Percentiles rank a stretch among this genome's conserved stretches.
Evolutionary conservation across 352 stramenopile genomes (phyloP).

Genomic region (Globisporangium spinosum): DNA sequence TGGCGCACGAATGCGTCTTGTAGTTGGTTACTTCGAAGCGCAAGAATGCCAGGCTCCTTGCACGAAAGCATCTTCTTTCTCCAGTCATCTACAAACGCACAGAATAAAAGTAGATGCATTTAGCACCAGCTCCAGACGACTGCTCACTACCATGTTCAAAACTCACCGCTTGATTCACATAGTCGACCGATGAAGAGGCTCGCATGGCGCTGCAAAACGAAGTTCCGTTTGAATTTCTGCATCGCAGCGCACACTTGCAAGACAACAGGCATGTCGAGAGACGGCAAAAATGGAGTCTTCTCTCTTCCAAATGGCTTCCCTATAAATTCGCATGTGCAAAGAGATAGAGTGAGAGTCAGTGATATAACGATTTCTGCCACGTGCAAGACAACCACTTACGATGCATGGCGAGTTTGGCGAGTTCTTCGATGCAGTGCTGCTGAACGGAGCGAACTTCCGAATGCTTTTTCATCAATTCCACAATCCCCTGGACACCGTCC

Average conservation of each 20-base stretch:
- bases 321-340: background rate
- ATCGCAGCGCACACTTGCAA: constrained; percentile 35
- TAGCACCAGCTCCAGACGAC: no score
- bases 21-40: constrained; percentile 13
- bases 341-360: background rate
- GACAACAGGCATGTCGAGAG: constrained; percentile 25
- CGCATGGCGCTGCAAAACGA: constrained; percentile 28
- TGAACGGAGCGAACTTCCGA: constrained; percentile 32
- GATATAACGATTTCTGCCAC: background rate
- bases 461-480: constrained; percentile 44
- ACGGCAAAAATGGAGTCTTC: constrained; percentile 16
- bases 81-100: constrained; percentile 27
- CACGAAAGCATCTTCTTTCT: constrained; percentile 24
- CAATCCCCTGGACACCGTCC: constrained; percentile 23
- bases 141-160: no score
- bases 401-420: constrained; percentile 42
- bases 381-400: constrained; percentile 13
- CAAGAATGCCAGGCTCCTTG: constrained; percentile 22
- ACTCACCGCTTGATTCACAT: constrained; percentile 25
- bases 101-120: no score
- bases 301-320: background rate
- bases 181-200: constrained; percentile 49
- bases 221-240: constrained; percentile 48
- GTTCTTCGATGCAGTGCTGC: constrained; percentile 31
- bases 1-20: constrained; percentile 12